Percentiles rank a stretch among this genome's conserved stretches.
Evolutionary conservation across 1,284 basidiomycete genomes (phyloP).

Genomic region (Ceratobasidium sp.): DNA sequence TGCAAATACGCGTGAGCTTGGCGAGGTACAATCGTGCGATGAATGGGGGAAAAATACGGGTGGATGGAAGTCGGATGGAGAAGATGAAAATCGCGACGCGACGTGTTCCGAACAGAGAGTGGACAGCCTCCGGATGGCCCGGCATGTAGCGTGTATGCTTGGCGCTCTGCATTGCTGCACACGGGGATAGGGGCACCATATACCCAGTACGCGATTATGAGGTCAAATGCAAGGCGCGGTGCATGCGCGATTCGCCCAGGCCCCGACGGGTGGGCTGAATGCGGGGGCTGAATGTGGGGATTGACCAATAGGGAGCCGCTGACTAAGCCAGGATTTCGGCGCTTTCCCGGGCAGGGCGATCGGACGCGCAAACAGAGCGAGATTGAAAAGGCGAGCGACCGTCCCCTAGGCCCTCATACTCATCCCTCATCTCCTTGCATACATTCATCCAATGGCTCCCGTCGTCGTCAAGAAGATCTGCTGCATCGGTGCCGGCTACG

Average conservation of each 20-base stretch:
- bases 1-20: constrained; percentile 21
- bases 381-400: background rate
- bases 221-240: background rate
- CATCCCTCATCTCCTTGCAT: background rate
- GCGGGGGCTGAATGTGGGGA: too few relatives aligned
- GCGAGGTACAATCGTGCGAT: constrained; percentile 31
- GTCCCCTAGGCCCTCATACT: constrained; percentile 10
- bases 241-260: too few relatives aligned
- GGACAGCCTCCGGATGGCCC: constrained; percentile 6
- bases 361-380: constrained; percentile 15
- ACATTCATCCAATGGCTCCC: constrained; percentile 50
- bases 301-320: background rate
- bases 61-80: background rate
- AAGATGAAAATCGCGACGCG: constrained; percentile 13
- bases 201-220: background rate
- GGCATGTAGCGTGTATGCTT: background rate
- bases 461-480: constrained; percentile 85
- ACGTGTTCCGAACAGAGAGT: constrained; percentile 11
- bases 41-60: background rate
- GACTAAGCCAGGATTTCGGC: background rate
- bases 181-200: background rate
- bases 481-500: constrained; percentile 97
- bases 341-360: constrained; percentile 24
- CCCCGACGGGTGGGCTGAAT: too few relatives aligned
- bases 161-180: background rate